These are phyloP conservation scores for Clohesyomyces aquaticus DNA, from an alignment of 495 filamentous ascomycete species.

Conservation along the genomic window DNA sequence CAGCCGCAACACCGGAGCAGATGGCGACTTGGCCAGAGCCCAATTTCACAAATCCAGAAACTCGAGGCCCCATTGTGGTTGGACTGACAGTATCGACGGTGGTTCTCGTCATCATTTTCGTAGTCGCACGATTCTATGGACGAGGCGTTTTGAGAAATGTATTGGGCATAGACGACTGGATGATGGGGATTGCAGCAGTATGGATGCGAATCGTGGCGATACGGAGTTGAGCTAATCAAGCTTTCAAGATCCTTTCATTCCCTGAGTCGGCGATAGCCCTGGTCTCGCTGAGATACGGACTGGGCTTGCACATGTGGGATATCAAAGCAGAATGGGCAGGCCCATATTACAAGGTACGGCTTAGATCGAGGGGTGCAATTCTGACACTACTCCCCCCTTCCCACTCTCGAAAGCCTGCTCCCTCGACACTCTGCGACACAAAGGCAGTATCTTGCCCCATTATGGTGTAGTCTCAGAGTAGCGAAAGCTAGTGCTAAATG, in stretches of 20 bases:
- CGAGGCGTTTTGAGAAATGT: conserved; percentile 19
- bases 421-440: too few relatives aligned
- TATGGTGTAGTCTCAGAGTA: too few relatives aligned
- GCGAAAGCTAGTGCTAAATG: neutral
- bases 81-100: conserved; percentile 20
- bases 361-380: neutral
- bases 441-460: too few relatives aligned
- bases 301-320: conserved; percentile 35
- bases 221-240: neutral
- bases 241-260: conserved; percentile 9
- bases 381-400: neutral
- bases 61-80: conserved; percentile 15
- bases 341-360: conserved; percentile 32
- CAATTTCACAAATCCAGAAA: conserved; percentile 28
- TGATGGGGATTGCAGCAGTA: conserved; percentile 29
- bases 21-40: conserved; percentile 31
- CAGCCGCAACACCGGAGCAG: conserved; percentile 23
- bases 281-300: conserved; percentile 26
- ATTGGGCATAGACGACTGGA: conserved; percentile 29
- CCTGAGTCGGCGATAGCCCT: conserved; percentile 24
- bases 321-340: conserved; percentile 26
- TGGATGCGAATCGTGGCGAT: neutral
- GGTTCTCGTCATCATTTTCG: conserved; percentile 25
- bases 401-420: too few relatives aligned
- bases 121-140: conserved; percentile 26